Base-by-base conservation (phyloP, 2,329 filamentous ascomycete species). In the Botryotinia globosa region DNA sequence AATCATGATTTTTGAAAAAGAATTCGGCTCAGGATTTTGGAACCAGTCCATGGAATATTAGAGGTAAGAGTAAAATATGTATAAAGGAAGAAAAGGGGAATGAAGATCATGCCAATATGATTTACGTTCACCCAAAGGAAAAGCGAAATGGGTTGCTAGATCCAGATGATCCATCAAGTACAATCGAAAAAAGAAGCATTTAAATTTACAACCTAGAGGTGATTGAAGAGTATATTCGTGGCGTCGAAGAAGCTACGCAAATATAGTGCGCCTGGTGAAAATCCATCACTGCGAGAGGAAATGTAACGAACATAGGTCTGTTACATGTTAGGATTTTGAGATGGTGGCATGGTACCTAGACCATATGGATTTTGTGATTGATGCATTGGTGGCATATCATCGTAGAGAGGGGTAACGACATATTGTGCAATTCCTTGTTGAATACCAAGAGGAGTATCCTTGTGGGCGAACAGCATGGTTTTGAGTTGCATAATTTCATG, bases 401-500 rank as follows among this genome's bases (percentile, higher is more conserved):
- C 48, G 32, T 67, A 67, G n/a, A 67, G 3, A 29, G 16, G 48
- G 22, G 48, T 25, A 8, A 16, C 25, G 10, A 42, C 1, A 34
- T 48, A 32, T 42, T 34, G 12, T 32, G 45, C 48, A n/a, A 80
- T 69, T 29, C 92, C 92, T 82, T 98, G 94, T 63, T 93, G 91
- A 81, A 97, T 93, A 4, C 94, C 94, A 12, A 98, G 92, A 0
- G 95, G 94, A 77, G 96, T 98, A 81, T 98, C 95, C 81, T 98
- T 98, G 83, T 99, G 96, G 0, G 94, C 94, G 34, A 98, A 86
- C 4, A 99, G 86, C 0, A 98, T 85, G 0, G 94, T 97, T 85
- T 98, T 98, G 59, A 99, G 87, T 75, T 95, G 97, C 65, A 98
- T 93, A 74, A 98, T 93, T 80, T 99, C 96, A 80, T 98, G 95